phyloP scores from a whole-genome alignment of 352 stramenopile species.

The Lagenidium sp. region DNA sequence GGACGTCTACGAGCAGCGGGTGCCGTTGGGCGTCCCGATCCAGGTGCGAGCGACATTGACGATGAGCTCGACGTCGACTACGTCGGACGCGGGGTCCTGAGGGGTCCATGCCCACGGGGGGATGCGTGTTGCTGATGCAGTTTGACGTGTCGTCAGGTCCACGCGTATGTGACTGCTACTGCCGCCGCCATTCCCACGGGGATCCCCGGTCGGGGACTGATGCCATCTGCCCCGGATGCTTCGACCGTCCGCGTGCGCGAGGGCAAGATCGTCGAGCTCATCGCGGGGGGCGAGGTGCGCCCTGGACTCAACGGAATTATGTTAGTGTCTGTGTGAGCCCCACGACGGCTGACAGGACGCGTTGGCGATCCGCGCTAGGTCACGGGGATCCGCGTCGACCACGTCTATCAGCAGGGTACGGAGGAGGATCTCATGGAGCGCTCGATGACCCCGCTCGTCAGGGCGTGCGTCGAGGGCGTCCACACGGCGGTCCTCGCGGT shows the following conservation, averaged over 20 bases:
- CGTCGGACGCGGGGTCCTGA: neutral
- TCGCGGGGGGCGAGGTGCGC: conserved; percentile 20
- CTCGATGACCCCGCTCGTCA: conserved; percentile 26
- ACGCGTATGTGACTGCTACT: neutral
- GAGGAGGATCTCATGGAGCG: conserved; percentile 37
- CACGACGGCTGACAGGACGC: too few relatives aligned
- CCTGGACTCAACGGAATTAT: neutral
- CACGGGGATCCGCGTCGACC: conserved; percentile 17
- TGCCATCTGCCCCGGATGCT: conserved; percentile 9
- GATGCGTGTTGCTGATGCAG: too few relatives aligned
- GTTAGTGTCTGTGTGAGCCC: too few relatives aligned
- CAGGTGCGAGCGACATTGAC: neutral
- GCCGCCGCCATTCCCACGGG: neutral
- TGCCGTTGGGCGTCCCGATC: neutral
- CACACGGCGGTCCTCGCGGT: conserved; percentile 33
- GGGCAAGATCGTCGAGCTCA: conserved; percentile 27
- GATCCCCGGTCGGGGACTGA: too few relatives aligned
- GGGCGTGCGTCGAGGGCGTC: conserved; percentile 39
- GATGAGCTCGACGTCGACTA: neutral
- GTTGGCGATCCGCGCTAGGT: conserved; percentile 10
- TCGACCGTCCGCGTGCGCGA: conserved; percentile 34
- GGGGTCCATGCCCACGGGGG: too few relatives aligned
- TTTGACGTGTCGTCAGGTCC: neutral
- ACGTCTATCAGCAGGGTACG: conserved; percentile 28
- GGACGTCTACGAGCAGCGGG: too few relatives aligned